Percentiles rank a stretch among this genome's conserved stretches.
These are phyloP conservation scores for Eutypella sp. DNA, from an alignment of 2,329 filamentous ascomycete genomes.

Conservation along the genomic window DNA sequence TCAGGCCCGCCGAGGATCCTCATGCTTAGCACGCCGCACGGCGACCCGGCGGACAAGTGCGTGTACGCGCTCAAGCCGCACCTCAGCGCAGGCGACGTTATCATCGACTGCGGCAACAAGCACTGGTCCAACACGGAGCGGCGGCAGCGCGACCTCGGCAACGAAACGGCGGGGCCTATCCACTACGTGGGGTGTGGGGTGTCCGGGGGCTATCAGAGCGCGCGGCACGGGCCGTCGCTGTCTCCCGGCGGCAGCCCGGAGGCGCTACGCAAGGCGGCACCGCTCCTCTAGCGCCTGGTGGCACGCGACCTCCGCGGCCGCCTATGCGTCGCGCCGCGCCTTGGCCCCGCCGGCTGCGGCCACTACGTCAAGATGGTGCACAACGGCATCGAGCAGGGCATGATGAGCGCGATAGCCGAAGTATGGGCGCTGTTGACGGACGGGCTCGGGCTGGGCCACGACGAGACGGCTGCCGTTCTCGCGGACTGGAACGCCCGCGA, in stretches of 20 bases:
- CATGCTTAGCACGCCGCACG: slow-evolving; percentile 48
- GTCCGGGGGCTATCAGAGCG: slow-evolving; percentile 64
- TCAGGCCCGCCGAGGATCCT: slow-evolving; percentile 41
- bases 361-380: slow-evolving; percentile 76
- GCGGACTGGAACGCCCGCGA: slow-evolving; percentile 57
- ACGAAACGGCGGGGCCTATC: slow-evolving; percentile 54
- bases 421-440: slow-evolving; percentile 59
- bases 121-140: slow-evolving; percentile 60
- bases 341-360: slow-evolving; percentile 59
- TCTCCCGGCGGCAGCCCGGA: slow-evolving; percentile 58
- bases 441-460: slow-evolving; percentile 52
- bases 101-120: slow-evolving; percentile 66
- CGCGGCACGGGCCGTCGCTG: slow-evolving; percentile 61
- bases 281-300: slow-evolving; percentile 55
- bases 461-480: slow-evolving; percentile 57
- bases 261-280: slow-evolving; percentile 54
- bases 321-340: slow-evolving; percentile 54
- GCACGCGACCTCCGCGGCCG: slow-evolving; percentile 56
- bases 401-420: slow-evolving; percentile 61
- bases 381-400: slow-evolving; percentile 69
- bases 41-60: slow-evolving; percentile 32
- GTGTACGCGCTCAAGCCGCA: slow-evolving; percentile 36
- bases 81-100: slow-evolving; percentile 57
- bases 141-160: slow-evolving; percentile 52
- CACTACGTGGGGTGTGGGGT: slow-evolving; percentile 64